These are phyloP conservation scores for Pelagomonas calceolata DNA, from an alignment of 108 stramenopile genomes.

Conservation along the genomic window DNA sequence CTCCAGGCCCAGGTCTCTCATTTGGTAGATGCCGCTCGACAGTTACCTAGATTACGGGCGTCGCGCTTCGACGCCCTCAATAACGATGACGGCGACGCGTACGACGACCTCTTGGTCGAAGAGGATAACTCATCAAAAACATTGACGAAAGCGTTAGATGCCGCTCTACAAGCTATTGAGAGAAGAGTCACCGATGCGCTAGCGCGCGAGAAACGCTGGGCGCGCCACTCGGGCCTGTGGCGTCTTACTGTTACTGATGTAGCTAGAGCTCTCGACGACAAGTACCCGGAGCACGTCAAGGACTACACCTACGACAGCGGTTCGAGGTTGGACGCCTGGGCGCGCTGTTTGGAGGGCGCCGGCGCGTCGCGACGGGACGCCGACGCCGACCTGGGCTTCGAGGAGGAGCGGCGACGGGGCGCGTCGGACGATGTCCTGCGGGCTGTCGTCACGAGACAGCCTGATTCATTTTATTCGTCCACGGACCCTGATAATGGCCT, in stretches of 20 bases:
- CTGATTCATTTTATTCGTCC: neutral
- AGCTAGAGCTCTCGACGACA: slow-evolving; percentile 52
- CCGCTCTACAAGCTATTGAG: slow-evolving; percentile 61
- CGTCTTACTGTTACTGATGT: slow-evolving; percentile 74
- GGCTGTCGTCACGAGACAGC: neutral
- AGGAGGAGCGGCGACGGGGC: neutral
- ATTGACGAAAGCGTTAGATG: neutral
- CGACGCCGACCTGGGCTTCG: slow-evolving; percentile 37
- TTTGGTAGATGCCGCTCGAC: neutral
- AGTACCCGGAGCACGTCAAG: too few species aligned
- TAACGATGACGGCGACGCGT: neutral
- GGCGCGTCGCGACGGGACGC: slow-evolving; percentile 67
- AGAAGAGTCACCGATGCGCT: slow-evolving; percentile 51
- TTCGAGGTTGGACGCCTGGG: slow-evolving; percentile 44
- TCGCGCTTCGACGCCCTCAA: slow-evolving; percentile 6
- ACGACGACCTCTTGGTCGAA: neutral
- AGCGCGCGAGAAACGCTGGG: slow-evolving; percentile 70
- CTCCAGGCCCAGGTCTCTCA: slow-evolving; percentile 3
- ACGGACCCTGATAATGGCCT: neutral
- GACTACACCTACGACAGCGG: slow-evolving; percentile 2
- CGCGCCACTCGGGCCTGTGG: slow-evolving; percentile 90
- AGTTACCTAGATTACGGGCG: slow-evolving; percentile 7
- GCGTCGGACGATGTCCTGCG: neutral
- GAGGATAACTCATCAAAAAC: neutral
- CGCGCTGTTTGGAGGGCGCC: slow-evolving; percentile 64